Evolutionary conservation across 208 protist species (phyloP), one percentile per base, ranked within the genome.

Genomic region (Acanthamoeba healyi): DNA sequence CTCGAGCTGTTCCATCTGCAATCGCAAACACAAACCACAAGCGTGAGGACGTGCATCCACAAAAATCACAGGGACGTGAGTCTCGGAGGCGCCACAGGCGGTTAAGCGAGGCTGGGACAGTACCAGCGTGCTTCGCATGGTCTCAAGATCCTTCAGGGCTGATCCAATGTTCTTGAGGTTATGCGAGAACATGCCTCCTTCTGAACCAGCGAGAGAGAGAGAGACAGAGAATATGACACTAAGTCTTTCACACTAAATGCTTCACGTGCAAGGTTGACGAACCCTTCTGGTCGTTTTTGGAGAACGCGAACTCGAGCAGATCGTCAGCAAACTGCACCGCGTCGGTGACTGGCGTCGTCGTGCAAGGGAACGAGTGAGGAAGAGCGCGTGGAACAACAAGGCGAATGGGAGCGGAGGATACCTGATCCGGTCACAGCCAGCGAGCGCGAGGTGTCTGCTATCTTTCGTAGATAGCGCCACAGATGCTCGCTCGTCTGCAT

Each of bases 1-100:
- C 51, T 88, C 49, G 19, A 88, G 42, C 34, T 88, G 79, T 32
- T 88, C 49, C 79, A 88, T 38, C 79, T 88, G 40, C 56, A 54
- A 15, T n/a, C 17, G 17, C 51, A 3, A 0, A 12, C 51, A 15
- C 10, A 15, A 10, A 9, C 46, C 44, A 12, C 7, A 51, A 51
- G 46, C n/a, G n/a, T n/a, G n/a, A 51, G 46, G 46, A 1, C 49
- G 49, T 54, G 49, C 22, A 19, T 1, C 7, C 4, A 44, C 2
- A 22, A 81, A 42, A 24, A 81, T 15, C 7, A 14, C 9, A 29
- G 22, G 40, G 49, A 29, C 22, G 54, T 10, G 49, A 49, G 49
- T 19, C 5, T 54, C 49, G 49, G 22, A 24, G 29, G 61, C 22
- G 61, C 61, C 26, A 32, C 29, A 22, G 26, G 5, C 26, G 61